Conservation (phyloP, 805 yeast genomes). For the Starmerella powellii region DNA sequence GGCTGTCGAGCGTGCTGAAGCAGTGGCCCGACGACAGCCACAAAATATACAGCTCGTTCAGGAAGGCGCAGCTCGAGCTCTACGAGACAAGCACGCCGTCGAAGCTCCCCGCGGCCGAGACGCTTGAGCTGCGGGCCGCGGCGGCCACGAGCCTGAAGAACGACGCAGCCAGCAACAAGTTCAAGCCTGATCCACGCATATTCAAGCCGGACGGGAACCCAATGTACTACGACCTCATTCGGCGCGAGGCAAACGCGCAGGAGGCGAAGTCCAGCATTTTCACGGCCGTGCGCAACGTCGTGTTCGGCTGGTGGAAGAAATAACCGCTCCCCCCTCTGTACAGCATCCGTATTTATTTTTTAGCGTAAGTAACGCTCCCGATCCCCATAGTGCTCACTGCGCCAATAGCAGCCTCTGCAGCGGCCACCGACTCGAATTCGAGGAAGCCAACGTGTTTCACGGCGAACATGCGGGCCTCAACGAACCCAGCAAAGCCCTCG, state of each 20-base stretch:
- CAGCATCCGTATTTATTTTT: constrained; percentile 11
- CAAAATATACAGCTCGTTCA: constrained; percentile 39
- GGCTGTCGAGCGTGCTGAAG: constrained; percentile 21
- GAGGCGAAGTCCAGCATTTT: constrained; percentile 49
- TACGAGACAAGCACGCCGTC: constrained; percentile 26
- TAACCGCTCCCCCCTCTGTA: background rate
- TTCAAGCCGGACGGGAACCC: constrained; percentile 78
- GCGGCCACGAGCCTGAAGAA: constrained; percentile 21
- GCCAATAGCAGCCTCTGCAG: constrained; percentile 14
- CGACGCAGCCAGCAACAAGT: constrained; percentile 19
- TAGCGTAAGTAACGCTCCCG: constrained; percentile 20
- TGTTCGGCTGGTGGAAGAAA: constrained; percentile 43
- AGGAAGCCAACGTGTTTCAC: constrained; percentile 66
- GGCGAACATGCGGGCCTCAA: constrained; percentile 53
- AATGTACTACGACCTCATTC: constrained; percentile 55
- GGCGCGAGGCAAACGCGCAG: constrained; percentile 50
- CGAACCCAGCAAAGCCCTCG: constrained; percentile 44
- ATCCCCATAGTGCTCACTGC: background rate
- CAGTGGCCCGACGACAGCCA: constrained; percentile 34
- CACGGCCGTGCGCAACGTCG: constrained; percentile 59
- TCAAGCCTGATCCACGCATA: constrained; percentile 39
- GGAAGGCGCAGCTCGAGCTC: constrained; percentile 35
- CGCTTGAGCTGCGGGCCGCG: constrained; percentile 21
- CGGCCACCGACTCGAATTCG: constrained; percentile 41
- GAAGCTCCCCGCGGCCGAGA: constrained; percentile 22